phyloP scores from a whole-genome alignment of 306 rosid genomes.

The Ormosia semicastrata region DNA sequence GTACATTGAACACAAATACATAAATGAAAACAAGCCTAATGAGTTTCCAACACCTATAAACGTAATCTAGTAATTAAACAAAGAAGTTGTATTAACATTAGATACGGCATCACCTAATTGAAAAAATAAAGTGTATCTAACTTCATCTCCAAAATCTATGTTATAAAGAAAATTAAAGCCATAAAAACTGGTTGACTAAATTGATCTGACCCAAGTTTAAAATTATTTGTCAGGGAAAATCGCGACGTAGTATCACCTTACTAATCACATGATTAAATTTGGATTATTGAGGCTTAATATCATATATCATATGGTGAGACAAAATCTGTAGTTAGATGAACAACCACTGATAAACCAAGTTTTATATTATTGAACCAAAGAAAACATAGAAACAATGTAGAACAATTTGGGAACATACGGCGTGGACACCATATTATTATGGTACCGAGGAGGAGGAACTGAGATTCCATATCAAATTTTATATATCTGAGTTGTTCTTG shows the following conservation, averaged over 20 bases:
- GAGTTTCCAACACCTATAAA: neutral
- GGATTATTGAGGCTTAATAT: slow-evolving; percentile 15
- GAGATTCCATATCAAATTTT: slow-evolving; percentile 46
- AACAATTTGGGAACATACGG: slow-evolving; percentile 61
- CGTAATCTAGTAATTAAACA: neutral
- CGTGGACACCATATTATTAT: slow-evolving; percentile 44
- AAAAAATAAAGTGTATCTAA: neutral
- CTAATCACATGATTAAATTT: slow-evolving; percentile 39
- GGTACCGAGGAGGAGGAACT: slow-evolving; percentile 54
- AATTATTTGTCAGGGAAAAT: slow-evolving; percentile 1
- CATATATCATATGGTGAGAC: slow-evolving; percentile 34
- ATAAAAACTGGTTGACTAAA: slow-evolving; percentile 33
- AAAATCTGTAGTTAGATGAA: slow-evolving; percentile 57
- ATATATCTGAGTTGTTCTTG: slow-evolving; percentile 38
- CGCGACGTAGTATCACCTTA: slow-evolving; percentile 6
- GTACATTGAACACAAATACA: neutral
- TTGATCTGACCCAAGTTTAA: neutral
- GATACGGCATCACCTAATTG: neutral
- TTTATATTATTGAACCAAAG: slow-evolving; percentile 30
- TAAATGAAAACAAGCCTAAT: neutral
- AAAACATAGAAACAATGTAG: slow-evolving; percentile 44
- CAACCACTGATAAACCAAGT: slow-evolving; percentile 33
- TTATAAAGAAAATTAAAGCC: slow-evolving; percentile 23
- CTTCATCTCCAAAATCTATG: slow-evolving; percentile 18
- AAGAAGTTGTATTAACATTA: slow-evolving; percentile 7